phyloP scores from a whole-genome alignment of 768 basidiomycete genomes.

The Russula olivacea region DNA sequence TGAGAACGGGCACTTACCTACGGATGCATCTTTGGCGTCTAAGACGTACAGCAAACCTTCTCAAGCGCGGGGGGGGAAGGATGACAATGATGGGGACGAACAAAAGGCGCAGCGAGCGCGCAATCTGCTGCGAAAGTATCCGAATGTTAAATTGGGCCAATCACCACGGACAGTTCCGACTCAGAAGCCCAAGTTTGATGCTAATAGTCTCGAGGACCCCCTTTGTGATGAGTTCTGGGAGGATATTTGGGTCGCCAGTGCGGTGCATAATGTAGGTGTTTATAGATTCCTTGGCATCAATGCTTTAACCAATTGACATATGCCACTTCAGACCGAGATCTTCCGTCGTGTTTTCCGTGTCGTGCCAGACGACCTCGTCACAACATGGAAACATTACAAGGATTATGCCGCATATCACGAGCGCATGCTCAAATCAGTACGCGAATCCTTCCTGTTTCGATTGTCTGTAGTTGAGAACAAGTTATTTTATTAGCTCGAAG shows the following conservation, averaged over 20 bases:
- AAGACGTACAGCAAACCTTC: constrained; percentile 44
- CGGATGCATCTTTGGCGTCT: constrained; percentile 42
- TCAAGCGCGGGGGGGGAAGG: constrained; percentile 39
- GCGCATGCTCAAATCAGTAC: constrained; percentile 61
- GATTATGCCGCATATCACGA: constrained; percentile 77
- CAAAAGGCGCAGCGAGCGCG: constrained; percentile 44
- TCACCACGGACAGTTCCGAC: constrained; percentile 60
- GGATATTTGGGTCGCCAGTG: constrained; percentile 80
- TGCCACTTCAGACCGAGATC: constrained; percentile 71
- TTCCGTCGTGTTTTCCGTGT: constrained; percentile 93
- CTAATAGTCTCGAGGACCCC: constrained; percentile 83
- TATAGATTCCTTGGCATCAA: background rate
- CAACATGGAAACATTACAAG: constrained; percentile 94
- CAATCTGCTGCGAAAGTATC: constrained; percentile 48
- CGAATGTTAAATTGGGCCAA: constrained; percentile 44
- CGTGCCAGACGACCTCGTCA: constrained; percentile 86
- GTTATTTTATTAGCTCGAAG: constrained; percentile 37
- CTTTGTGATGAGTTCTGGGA: constrained; percentile 86
- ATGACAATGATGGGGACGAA: constrained; percentile 46
- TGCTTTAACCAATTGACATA: background rate
- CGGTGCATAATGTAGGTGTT: constrained; percentile 74
- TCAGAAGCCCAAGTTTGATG: constrained; percentile 64
- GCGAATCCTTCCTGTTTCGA: constrained; percentile 25
- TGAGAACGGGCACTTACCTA: constrained; percentile 46
- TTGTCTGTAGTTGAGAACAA: background rate